Base-by-base conservation (phyloP, 1,139 yeast genomes). In the Debaryomyces sp. region DNA sequence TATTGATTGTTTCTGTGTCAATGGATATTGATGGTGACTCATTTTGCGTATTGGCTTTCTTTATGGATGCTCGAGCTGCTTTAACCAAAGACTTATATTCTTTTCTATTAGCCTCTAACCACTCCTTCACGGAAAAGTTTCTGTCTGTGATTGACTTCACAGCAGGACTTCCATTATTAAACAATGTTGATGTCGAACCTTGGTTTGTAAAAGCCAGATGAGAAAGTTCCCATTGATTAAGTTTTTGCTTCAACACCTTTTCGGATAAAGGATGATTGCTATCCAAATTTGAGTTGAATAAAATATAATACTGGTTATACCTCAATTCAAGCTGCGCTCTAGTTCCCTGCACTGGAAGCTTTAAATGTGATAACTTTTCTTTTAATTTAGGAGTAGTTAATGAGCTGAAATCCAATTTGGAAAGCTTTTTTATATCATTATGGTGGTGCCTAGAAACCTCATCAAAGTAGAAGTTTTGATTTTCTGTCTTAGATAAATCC, bases 201-300 rank as follows among this genome's bases (percentile, higher is more conserved):
- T 56, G 50, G 7, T 53, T 52, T 33, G 58, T 58, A 46, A 71
- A 70, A 4, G 74, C 70, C 68, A 63, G 71, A 55, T 73, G 77
- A 3, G 76, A 64, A 10, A 71, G 62, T 58, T 92, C 97, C 96
- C 97, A 89, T 56, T 81, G 82, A 26, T 70, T 67, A 43, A 92
- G 70, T 50, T 78, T 79, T 49, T 77, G 80, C 44, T 81, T 70
- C 41, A 92, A 63, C 5, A 80, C 78, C 41, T 71, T 67, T 26
- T 81, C 84, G 17, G 81, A 67, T 5, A 80, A 80, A 0, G 97
- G 97, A 26, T 73, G 74, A 44, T 80, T 73, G n/a, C 91, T 79
- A 60, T 91, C 97, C 44, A 85, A 77, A 59, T 91, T 91, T 15
- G 97, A 86, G 60, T 92, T 92, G 82, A 85, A 88, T 13, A 91